Conservation (phyloP, 495 filamentous ascomycete species). For the Trypethelium eluteriae region DNA sequence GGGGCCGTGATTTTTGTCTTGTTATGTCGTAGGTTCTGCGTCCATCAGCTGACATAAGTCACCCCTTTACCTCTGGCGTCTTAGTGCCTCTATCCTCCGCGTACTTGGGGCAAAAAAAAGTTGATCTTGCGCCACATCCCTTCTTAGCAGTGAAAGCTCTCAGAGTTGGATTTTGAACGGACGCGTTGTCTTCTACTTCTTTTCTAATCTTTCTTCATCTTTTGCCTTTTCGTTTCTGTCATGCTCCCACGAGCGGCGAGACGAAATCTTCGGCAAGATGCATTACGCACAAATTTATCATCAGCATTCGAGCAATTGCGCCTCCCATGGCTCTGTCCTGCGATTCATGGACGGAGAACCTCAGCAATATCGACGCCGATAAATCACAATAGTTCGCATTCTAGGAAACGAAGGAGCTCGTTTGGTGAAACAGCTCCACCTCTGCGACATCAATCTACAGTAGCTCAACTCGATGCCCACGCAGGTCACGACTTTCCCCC, state of each 20-base stretch:
- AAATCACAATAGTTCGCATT: background rate
- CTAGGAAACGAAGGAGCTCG: background rate
- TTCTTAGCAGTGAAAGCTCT: background rate
- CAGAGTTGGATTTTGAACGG: too few species aligned
- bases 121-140: background rate
- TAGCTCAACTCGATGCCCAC: background rate
- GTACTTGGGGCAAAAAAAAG: background rate
- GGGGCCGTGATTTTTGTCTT: background rate
- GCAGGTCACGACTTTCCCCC: background rate
- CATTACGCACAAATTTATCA: background rate
- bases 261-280: constrained; percentile 7
- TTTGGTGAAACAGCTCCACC: background rate
- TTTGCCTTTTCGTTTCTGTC: background rate
- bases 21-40: background rate
- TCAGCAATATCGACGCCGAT: background rate
- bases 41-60: background rate
- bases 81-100: background rate
- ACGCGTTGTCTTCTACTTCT: background rate
- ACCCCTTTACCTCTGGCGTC: background rate
- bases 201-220: background rate
- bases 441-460: background rate
- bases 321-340: constrained; percentile 1
- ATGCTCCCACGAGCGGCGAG: constrained; percentile 3
- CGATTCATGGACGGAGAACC: background rate
- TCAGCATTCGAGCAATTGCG: constrained; percentile 11